Evolutionary conservation across 345 rosid genomes (phyloP).

Genomic region (Carallia brachiata): DNA sequence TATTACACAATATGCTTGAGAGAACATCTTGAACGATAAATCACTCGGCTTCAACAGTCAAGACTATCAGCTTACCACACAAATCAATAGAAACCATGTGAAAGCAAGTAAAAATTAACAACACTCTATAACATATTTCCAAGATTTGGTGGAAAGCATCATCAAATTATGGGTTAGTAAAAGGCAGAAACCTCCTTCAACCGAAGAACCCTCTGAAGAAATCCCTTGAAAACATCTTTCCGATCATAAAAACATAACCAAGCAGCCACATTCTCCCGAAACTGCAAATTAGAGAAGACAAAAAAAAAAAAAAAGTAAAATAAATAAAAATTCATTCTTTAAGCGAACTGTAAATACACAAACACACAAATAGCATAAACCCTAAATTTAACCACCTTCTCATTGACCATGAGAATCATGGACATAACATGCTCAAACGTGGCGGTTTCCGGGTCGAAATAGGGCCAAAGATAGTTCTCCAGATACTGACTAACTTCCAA

Average conservation of each 20-base stretch:
- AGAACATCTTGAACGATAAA: neutral
- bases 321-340: neutral
- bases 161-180: neutral
- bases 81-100: neutral
- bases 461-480: constrained; percentile 96
- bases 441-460: constrained; percentile 71
- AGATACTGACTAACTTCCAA: constrained; percentile 93
- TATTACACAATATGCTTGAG: neutral
- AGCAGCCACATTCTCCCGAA: constrained; percentile 96
- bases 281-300: constrained; percentile 47
- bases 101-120: neutral
- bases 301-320: neutral
- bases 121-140: too few species aligned
- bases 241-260: constrained; percentile 89
- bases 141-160: too few species aligned
- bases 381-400: too few species aligned
- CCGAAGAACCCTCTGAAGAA: constrained; percentile 75
- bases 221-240: constrained; percentile 65
- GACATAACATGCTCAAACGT: constrained; percentile 95
- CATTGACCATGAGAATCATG: constrained; percentile 94
- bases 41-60: neutral
- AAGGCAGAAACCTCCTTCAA: constrained; percentile 77
- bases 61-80: neutral
- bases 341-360: neutral
- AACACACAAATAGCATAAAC: too few species aligned